Evolutionary conservation across 2,329 filamentous ascomycete species (phyloP).

Genomic region (Escovopsis weberi): DNA sequence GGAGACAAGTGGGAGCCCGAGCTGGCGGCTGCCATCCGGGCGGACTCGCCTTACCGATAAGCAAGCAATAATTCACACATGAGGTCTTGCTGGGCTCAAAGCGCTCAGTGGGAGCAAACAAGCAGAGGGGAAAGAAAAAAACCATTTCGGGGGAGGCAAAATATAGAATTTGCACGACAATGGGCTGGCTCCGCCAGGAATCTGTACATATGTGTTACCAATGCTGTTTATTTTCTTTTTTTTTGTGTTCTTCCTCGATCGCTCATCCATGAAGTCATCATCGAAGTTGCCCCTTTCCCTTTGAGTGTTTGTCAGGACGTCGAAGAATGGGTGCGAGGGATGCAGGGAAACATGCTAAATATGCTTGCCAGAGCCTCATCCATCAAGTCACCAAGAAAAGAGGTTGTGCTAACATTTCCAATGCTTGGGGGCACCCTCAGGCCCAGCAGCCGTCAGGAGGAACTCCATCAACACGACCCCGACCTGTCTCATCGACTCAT

Average conservation of each 20-base stretch:
- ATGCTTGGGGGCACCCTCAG: constrained; percentile 6
- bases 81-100: too few species aligned
- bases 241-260: not conserved
- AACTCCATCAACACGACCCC: constrained; percentile 34
- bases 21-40: constrained; percentile 78
- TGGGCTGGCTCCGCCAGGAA: not conserved
- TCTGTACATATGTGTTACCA: not conserved
- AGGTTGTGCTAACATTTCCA: not conserved
- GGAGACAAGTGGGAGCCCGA: constrained; percentile 98
- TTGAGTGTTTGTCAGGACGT: too few species aligned
- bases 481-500: constrained; percentile 29
- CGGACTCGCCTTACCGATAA: constrained; percentile 84
- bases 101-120: not conserved
- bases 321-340: too few species aligned
- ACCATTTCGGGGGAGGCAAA: too few species aligned
- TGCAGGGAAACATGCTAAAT: too few species aligned
- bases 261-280: too few species aligned
- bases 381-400: not conserved
- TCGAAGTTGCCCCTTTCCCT: too few species aligned
- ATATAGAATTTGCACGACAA: not conserved
- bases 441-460: constrained; percentile 16
- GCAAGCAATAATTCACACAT: not conserved
- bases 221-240: not conserved
- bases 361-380: too few species aligned
- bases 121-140: not conserved